phyloP scores from a whole-genome alignment of 2,329 filamentous ascomycete genomes.

The Aureobasidium lini region DNA sequence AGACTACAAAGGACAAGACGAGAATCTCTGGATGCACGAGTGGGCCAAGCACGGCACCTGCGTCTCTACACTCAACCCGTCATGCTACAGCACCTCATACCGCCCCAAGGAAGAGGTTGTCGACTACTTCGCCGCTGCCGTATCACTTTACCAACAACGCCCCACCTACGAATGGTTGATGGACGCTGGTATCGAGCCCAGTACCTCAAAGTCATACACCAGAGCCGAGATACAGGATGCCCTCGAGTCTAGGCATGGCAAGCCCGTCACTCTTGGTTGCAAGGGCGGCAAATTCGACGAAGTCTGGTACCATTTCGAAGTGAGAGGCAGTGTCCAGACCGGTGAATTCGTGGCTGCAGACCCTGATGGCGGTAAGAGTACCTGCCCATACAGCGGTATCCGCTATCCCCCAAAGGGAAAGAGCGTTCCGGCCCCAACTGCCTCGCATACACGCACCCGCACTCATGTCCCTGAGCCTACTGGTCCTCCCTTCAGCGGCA shows the following conservation, averaged over 20 bases:
- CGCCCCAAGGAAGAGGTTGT: slow-evolving; percentile 55
- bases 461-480: slow-evolving; percentile 18
- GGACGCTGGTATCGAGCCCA: slow-evolving; percentile 53
- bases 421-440: slow-evolving; percentile 24
- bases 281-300: slow-evolving; percentile 42
- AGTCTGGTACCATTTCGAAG: slow-evolving; percentile 58
- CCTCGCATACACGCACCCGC: slow-evolving; percentile 23
- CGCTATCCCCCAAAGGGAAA: slow-evolving; percentile 55
- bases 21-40: slow-evolving; percentile 62
- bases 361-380: slow-evolving; percentile 50
- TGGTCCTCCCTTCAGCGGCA: slow-evolving; percentile 45
- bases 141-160: slow-evolving; percentile 58
- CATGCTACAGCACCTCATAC: slow-evolving; percentile 52
- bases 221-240: slow-evolving; percentile 52
- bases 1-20: slow-evolving; percentile 56
- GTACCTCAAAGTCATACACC: slow-evolving; percentile 50
- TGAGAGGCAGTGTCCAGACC: slow-evolving; percentile 50
- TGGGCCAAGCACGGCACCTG: slow-evolving; percentile 69
- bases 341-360: slow-evolving; percentile 53
- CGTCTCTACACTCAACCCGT: slow-evolving; percentile 58
- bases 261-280: slow-evolving; percentile 55
- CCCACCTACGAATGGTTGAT: slow-evolving; percentile 57
- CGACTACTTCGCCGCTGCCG: slow-evolving; percentile 61
- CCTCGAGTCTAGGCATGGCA: slow-evolving; percentile 45
- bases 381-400: slow-evolving; percentile 56